Percentiles rank a stretch among this genome's conserved stretches.
Conservation (phyloP, 768 basidiomycete genomes). For the Naganishia vaughanmartiniae region DNA sequence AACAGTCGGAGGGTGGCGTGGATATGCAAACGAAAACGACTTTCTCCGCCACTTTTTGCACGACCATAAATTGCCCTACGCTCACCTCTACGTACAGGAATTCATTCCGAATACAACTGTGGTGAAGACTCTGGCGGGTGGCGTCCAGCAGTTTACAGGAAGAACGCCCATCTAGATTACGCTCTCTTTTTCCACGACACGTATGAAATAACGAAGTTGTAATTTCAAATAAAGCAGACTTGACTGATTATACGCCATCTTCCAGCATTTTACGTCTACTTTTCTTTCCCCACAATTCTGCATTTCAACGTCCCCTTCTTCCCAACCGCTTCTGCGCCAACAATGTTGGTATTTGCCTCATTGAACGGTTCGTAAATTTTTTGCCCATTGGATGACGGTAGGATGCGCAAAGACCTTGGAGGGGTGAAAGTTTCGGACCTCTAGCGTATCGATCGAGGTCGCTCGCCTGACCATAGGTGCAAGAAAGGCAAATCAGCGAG, state of each 20-base stretch:
- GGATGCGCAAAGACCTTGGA: slow-evolving; percentile 31
- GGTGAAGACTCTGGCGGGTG: neutral
- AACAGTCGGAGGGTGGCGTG: neutral
- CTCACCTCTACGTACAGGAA: slow-evolving; percentile 1
- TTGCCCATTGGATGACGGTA: slow-evolving; percentile 25
- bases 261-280: neutral
- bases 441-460: slow-evolving; percentile 36
- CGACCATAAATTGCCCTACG: slow-evolving; percentile 5
- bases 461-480: slow-evolving; percentile 35
- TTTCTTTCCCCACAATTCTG: neutral
- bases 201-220: neutral
- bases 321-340: neutral
- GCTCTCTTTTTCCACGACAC: neutral
- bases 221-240: neutral
- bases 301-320: neutral
- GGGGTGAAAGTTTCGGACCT: slow-evolving; percentile 37
- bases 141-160: slow-evolving; percentile 3
- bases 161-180: slow-evolving; percentile 6
- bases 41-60: slow-evolving; percentile 9
- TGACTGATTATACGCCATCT: neutral
- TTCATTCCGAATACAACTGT: slow-evolving; percentile 8
- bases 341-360: neutral
- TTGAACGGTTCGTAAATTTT: neutral
- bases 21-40: neutral
- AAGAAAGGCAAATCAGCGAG: slow-evolving; percentile 17